Evolutionary conservation across 2,329 filamentous ascomycete genomes (phyloP), one percentile per base, ranked within the genome.

Genomic region (Biscogniauxia sp.): DNA sequence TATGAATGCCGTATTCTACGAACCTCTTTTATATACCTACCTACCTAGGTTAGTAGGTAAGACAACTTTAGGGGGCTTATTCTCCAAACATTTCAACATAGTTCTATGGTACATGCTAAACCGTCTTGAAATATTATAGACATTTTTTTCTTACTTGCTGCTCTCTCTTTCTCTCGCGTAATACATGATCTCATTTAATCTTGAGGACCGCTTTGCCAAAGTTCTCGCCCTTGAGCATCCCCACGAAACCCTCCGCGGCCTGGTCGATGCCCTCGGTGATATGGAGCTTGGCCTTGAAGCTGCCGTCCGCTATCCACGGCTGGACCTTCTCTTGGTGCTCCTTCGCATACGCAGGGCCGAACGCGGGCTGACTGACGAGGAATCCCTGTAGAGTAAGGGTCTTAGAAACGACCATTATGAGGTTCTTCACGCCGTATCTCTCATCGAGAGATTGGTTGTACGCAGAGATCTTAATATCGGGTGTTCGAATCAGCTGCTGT

Each of bases 191-290:
- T 13, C 9, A 32, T 7, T 37, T 64, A 20, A 84, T 75, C 80
- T 91, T 90, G 69, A 95, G 71, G 20, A 95, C 84, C 17, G 91
- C 90, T 84, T 96, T 96, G 68, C 92, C 92, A 76, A 93, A 91
- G 79, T 96, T 96, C 76, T 90, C 84, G 53, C 92, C 92, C 70
- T 84, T 75, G 57, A 95, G 81, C 80, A 96, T 87, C 13, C 87
- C 90, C 13, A 94, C 76, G 62, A 96, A 81, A 0, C 89, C 92
- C 59, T 93, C 84, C 5, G 86, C 79, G 1, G 88, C 88, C 62
- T 91, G 87, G 63, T 96, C 92, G 61, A 96, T 93, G 20, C 92
- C 91, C 57, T 88, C 81, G 0, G 88, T 92, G 61, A 90, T 78
- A 68, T 83, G 79, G 63, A 89, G 80, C 77, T 88, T 87, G 55